Percentiles rank a stretch among this genome's conserved stretches.
These are phyloP conservation scores for Beverwykella pulmonaria DNA, from an alignment of 495 filamentous ascomycete genomes.

Conservation along the genomic window DNA sequence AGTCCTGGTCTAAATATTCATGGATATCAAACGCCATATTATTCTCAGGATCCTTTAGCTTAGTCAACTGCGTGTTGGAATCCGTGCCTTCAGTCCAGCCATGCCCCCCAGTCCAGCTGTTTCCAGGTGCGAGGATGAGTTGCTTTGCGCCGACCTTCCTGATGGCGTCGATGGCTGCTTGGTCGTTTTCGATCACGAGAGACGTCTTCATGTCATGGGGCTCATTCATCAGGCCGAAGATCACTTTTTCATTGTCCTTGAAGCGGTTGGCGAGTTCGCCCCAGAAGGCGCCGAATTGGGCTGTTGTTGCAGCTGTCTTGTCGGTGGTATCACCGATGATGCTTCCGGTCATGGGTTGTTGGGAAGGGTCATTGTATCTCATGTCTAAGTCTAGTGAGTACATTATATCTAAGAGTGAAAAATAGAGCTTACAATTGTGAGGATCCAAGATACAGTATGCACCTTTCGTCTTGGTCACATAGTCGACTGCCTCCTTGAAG, in stretches of 20 bases:
- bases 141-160: constrained; percentile 50
- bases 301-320: constrained; percentile 27
- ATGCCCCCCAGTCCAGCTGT: constrained; percentile 55
- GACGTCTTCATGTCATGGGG: constrained; percentile 56
- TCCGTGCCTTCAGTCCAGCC: constrained; percentile 47
- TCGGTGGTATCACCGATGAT: constrained; percentile 56
- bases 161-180: constrained; percentile 56
- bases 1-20: constrained; percentile 57
- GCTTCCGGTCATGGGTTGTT: constrained; percentile 53
- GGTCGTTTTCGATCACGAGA: constrained; percentile 53
- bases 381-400: constrained; percentile 43
- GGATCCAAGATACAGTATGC: constrained; percentile 56
- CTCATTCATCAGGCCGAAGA: constrained; percentile 44
- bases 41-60: constrained; percentile 52
- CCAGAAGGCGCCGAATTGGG: constrained; percentile 55
- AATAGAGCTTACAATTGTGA: constrained; percentile 48
- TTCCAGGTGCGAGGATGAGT: constrained; percentile 56
- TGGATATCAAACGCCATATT: constrained; percentile 59
- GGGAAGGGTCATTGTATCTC: constrained; percentile 53
- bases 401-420: not conserved
- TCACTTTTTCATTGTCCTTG: constrained; percentile 53
- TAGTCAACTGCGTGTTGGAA: constrained; percentile 45
- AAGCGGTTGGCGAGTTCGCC: constrained; percentile 55
- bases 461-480: constrained; percentile 54
- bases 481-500: constrained; percentile 56